Evolutionary conservation across 148 eudicot genomes (phyloP).

Genomic region (Amaranthus cruentus): DNA sequence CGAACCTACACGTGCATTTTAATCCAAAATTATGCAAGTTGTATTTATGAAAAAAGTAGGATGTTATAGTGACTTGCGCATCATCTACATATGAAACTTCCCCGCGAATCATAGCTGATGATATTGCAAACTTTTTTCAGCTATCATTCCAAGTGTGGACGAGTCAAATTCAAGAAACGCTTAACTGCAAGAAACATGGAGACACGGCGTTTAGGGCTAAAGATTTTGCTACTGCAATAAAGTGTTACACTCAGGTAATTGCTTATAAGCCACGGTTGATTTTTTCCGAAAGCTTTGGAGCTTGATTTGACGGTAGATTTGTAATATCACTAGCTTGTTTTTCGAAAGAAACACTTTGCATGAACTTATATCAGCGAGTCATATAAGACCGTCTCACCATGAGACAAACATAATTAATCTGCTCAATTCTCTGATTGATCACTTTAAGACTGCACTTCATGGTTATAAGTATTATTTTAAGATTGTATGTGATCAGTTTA

Average conservation of each 20-base stretch:
- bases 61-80: not conserved
- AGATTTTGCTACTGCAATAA: constrained; percentile 57
- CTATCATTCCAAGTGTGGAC: constrained; percentile 79
- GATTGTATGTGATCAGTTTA: too few relatives aligned
- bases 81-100: not conserved
- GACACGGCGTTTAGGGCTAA: constrained; percentile 62
- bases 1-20: not conserved
- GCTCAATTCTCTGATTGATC: too few relatives aligned
- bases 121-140: constrained; percentile 31
- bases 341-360: too few relatives aligned
- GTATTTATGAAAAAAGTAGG: not conserved
- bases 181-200: constrained; percentile 65
- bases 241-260: constrained; percentile 59
- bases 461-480: too few relatives aligned
- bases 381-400: too few relatives aligned
- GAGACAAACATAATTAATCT: too few relatives aligned
- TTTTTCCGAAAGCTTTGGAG: not conserved
- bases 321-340: too few relatives aligned
- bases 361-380: too few relatives aligned
- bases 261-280: not conserved
- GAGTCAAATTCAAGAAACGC: constrained; percentile 63
- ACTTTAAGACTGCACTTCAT: too few relatives aligned
- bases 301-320: not conserved
- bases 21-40: not conserved
- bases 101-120: not conserved